Percentiles rank a stretch among this genome's conserved stretches.
Conservation (phyloP, 306 rosid species). For the Psophocarpus tetragonolobus region DNA sequence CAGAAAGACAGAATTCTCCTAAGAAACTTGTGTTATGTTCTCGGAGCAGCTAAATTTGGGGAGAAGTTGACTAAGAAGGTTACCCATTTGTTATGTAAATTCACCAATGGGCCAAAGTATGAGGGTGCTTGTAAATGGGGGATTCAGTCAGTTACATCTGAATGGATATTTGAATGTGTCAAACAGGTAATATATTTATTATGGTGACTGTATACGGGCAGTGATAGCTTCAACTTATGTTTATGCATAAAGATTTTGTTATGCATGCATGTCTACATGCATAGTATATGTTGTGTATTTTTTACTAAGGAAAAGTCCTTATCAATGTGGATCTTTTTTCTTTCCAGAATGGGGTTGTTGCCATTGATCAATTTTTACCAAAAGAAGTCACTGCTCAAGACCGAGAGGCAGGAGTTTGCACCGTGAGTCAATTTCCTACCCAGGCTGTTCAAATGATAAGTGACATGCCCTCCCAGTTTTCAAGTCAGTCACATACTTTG, state of each 20-base stretch:
- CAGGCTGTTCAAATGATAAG: slow-evolving; percentile 63
- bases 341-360: slow-evolving; percentile 68
- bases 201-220: slow-evolving; percentile 17
- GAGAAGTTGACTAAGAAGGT: slow-evolving; percentile 75
- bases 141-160: slow-evolving; percentile 59
- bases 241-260: slow-evolving; percentile 8
- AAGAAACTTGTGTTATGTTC: slow-evolving; percentile 80
- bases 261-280: slow-evolving; percentile 20
- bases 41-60: slow-evolving; percentile 88
- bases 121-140: slow-evolving; percentile 89
- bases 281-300: slow-evolving; percentile 22
- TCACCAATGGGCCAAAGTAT: slow-evolving; percentile 79
- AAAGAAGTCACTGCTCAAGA: slow-evolving; percentile 81
- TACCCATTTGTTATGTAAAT: slow-evolving; percentile 91
- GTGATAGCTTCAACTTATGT: slow-evolving; percentile 21
- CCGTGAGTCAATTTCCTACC: slow-evolving; percentile 80
- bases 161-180: slow-evolving; percentile 93
- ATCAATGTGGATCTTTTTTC: slow-evolving; percentile 6
- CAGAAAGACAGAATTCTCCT: slow-evolving; percentile 76
- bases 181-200: slow-evolving; percentile 72
- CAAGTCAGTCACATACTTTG: slow-evolving; percentile 50
- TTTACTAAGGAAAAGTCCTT: not conserved
- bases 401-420: slow-evolving; percentile 72
- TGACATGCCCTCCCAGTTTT: slow-evolving; percentile 56
- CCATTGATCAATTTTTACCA: slow-evolving; percentile 70